Evolutionary conservation across 2,329 filamentous ascomycete genomes (phyloP).

Genomic region (Aspergillus sp.): DNA sequence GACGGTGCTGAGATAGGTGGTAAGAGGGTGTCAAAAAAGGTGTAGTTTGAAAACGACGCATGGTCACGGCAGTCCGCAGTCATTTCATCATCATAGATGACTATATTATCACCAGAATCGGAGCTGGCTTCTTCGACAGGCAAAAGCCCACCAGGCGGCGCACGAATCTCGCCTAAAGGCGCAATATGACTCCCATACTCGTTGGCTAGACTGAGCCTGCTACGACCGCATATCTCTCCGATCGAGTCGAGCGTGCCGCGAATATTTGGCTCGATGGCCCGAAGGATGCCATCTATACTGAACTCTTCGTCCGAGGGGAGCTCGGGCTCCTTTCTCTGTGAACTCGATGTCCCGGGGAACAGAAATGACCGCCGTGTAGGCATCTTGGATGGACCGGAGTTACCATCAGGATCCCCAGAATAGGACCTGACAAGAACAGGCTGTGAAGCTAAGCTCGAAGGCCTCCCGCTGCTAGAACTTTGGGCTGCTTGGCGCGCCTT

Average conservation of each 20-base stretch:
- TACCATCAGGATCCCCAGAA: conserved; percentile 37
- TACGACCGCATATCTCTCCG: conserved; percentile 63
- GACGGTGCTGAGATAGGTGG: conserved; percentile 22
- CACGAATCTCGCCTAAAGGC: conserved; percentile 58
- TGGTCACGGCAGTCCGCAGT: conserved; percentile 36
- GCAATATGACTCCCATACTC: conserved; percentile 64
- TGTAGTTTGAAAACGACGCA: conserved; percentile 37
- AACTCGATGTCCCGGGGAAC: conserved; percentile 24
- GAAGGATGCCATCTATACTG: conserved; percentile 56
- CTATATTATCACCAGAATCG: conserved; percentile 35
- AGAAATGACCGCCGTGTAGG: conserved; percentile 33
- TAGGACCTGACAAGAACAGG: conserved; percentile 47
- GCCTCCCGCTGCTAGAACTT: conserved; percentile 19
- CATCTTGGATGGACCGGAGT: conserved; percentile 31
- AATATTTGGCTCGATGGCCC: conserved; percentile 60
- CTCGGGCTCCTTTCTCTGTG: conserved; percentile 26
- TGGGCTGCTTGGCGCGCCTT: conserved; percentile 25
- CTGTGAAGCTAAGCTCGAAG: conserved; percentile 37
- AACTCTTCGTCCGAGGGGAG: conserved; percentile 54
- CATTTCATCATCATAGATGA: conserved; percentile 41
- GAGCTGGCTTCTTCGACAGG: conserved; percentile 46
- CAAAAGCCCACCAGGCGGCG: conserved; percentile 34
- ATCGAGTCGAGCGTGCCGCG: conserved; percentile 60
- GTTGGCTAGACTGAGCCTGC: conserved; percentile 60
- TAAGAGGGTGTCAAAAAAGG: conserved; percentile 36